These are phyloP conservation scores for Ceratocystis eucalypticola DNA, from an alignment of 2,329 filamentous ascomycete genomes.

Conservation along the genomic window DNA sequence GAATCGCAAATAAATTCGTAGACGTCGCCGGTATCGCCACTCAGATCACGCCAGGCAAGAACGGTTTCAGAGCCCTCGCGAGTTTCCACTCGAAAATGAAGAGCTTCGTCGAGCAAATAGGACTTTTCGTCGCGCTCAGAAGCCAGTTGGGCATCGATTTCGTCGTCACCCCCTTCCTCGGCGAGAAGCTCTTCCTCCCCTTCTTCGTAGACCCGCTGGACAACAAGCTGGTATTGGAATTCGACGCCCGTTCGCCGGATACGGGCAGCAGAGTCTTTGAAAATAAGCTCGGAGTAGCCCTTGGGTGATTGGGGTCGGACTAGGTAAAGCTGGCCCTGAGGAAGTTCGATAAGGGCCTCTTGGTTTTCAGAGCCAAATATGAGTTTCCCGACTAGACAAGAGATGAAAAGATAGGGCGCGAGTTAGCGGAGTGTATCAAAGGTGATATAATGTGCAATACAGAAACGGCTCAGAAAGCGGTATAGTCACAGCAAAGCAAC, in stretches of 20 bases:
- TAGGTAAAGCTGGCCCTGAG: slow-evolving; percentile 92
- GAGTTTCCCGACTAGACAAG: slow-evolving; percentile 63
- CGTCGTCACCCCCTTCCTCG: slow-evolving; percentile 79
- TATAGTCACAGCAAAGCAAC: background rate
- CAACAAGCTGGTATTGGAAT: slow-evolving; percentile 91
- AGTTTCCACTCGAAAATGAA: slow-evolving; percentile 76
- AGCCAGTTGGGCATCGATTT: slow-evolving; percentile 56
- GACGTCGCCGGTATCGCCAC: slow-evolving; percentile 85
- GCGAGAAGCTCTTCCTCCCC: slow-evolving; percentile 84
- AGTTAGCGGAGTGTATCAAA: too few relatives aligned
- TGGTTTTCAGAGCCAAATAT: slow-evolving; percentile 79
- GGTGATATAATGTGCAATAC: slow-evolving; percentile 5
- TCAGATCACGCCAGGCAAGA: slow-evolving; percentile 87
- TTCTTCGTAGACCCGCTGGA: slow-evolving; percentile 94
- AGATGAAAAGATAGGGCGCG: background rate
- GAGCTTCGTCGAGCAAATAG: slow-evolving; percentile 82
- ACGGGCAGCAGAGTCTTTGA: slow-evolving; percentile 86
- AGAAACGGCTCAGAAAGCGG: background rate
- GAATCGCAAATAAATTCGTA: slow-evolving; percentile 94
- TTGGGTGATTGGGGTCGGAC: slow-evolving; percentile 91
- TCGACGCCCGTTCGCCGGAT: slow-evolving; percentile 90
- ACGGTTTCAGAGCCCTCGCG: slow-evolving; percentile 71
- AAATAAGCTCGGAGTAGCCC: slow-evolving; percentile 96
- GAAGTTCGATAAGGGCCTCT: slow-evolving; percentile 85
- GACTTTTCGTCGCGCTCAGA: slow-evolving; percentile 91